Conservation (phyloP, 495 filamentous ascomycete genomes). For the Aspergillus cavernicola region DNA sequence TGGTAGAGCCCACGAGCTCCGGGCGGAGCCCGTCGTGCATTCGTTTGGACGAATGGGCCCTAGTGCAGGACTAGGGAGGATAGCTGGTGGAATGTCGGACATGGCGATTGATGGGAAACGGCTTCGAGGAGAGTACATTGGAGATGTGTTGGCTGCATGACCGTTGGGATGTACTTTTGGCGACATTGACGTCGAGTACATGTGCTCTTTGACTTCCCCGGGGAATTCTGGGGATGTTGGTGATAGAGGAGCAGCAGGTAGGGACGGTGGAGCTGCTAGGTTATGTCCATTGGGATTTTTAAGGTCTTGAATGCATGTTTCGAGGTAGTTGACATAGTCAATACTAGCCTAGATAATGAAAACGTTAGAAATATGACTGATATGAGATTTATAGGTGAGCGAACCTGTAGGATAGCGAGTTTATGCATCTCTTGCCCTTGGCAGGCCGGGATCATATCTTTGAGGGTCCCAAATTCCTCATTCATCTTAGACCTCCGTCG, state of each 20-base stretch:
- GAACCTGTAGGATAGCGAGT: constrained; percentile 88
- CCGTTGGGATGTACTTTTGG: constrained; percentile 29
- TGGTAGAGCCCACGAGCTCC: constrained; percentile 14
- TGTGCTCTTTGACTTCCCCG: constrained; percentile 17
- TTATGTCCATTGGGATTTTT: constrained; percentile 54
- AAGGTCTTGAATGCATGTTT: constrained; percentile 80
- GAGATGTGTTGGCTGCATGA: constrained; percentile 29
- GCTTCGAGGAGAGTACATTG: constrained; percentile 37
- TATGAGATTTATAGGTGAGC: too few relatives aligned
- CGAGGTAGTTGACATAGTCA: constrained; percentile 92
- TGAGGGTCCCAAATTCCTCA: constrained; percentile 91
- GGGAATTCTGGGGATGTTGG: constrained; percentile 38
- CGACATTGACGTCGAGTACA: constrained; percentile 34
- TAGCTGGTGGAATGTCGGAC: constrained; percentile 30
- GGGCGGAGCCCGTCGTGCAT: constrained; percentile 21
- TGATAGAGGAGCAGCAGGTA: constrained; percentile 28
- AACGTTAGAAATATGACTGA: too few relatives aligned
- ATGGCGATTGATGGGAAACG: constrained; percentile 27
- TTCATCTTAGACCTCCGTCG: constrained; percentile 96
- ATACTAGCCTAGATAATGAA: constrained; percentile 73
- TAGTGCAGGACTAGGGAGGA: constrained; percentile 42
- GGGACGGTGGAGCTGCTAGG: constrained; percentile 15
- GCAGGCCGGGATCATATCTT: constrained; percentile 95
- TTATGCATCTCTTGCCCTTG: constrained; percentile 94
- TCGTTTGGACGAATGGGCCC: constrained; percentile 28